phyloP scores from a whole-genome alignment of 768 basidiomycete species.

The Tubosaeta brunneosetosa region DNA sequence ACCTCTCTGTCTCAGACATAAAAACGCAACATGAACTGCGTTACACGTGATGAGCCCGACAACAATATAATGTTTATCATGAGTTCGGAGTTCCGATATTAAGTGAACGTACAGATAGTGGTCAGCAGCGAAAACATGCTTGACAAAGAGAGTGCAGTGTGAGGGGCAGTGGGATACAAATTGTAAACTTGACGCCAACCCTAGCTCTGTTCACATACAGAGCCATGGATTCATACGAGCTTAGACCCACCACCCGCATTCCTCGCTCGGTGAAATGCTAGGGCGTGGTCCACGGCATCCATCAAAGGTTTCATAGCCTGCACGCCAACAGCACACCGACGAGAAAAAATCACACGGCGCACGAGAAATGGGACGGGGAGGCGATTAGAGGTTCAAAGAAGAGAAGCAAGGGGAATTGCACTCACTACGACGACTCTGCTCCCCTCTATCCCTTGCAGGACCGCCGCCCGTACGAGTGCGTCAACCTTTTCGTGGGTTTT shows the following conservation, averaged over 20 bases:
- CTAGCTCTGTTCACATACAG: too few species aligned
- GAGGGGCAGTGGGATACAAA: too few species aligned
- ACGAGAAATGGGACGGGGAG: neutral
- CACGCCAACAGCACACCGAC: neutral
- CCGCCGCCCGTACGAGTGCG: slow-evolving; percentile 63
- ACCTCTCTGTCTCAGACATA: neutral
- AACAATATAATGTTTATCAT: too few species aligned
- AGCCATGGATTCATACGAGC: slow-evolving; percentile 5
- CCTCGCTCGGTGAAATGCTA: slow-evolving; percentile 52
- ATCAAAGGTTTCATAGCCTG: slow-evolving; percentile 77
- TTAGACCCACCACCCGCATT: slow-evolving; percentile 12
- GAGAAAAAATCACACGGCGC: neutral
- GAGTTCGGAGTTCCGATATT: neutral
- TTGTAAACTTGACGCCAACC: neutral
- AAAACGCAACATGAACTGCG: neutral
- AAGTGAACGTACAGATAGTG: neutral
- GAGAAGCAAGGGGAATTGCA: slow-evolving; percentile 15
- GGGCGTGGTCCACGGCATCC: slow-evolving; percentile 68
- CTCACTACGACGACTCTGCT: slow-evolving; percentile 61
- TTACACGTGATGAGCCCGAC: neutral
- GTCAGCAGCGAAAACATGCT: neutral
- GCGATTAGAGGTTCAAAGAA: neutral
- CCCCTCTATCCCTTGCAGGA: slow-evolving; percentile 58
- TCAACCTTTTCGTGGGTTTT: slow-evolving; percentile 81
- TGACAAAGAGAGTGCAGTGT: neutral